A percentile compares a stretch with the other conserved stretches of the same genome.
Evolutionary conservation across 306 rosid species (phyloP).

Genomic region (Trifolium repens): DNA sequence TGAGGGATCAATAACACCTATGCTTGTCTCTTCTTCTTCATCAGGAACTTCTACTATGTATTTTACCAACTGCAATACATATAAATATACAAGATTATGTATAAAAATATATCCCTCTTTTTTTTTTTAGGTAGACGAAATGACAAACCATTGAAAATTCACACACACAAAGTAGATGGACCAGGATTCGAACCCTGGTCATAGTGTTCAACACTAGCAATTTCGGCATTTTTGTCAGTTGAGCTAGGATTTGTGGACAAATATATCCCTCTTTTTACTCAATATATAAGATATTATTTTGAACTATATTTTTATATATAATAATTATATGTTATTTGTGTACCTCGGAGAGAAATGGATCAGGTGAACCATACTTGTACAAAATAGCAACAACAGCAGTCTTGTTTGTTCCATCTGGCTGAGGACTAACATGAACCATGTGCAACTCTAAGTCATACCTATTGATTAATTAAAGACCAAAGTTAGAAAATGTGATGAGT

Average conservation of each 20-base stretch:
- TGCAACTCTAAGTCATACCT: conserved; percentile 78
- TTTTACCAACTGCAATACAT: conserved; percentile 48
- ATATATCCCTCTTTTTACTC: too few relatives aligned
- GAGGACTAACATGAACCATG: conserved; percentile 59
- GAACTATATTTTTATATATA: neutral
- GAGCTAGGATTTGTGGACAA: too few relatives aligned
- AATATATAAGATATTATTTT: too few relatives aligned
- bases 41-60: conserved; percentile 41
- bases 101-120: too few relatives aligned
- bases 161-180: too few relatives aligned
- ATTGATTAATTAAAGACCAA: neutral
- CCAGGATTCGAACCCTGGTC: too few relatives aligned
- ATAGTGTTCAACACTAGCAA: too few relatives aligned
- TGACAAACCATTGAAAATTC: too few relatives aligned
- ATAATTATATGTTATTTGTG: neutral
- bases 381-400: conserved; percentile 61
- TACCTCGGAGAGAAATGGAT: conserved; percentile 59
- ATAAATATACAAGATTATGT: neutral
- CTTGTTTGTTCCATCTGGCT: conserved; percentile 45
- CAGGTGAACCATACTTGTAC: conserved; percentile 61
- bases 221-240: too few relatives aligned
- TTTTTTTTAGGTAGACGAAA: too few relatives aligned
- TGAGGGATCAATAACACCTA: conserved; percentile 58
- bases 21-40: conserved; percentile 28
- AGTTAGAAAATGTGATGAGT: neutral